Conservation (phyloP, 73 alveolate genomes). For the Symbiodinium pilosum region DNA sequence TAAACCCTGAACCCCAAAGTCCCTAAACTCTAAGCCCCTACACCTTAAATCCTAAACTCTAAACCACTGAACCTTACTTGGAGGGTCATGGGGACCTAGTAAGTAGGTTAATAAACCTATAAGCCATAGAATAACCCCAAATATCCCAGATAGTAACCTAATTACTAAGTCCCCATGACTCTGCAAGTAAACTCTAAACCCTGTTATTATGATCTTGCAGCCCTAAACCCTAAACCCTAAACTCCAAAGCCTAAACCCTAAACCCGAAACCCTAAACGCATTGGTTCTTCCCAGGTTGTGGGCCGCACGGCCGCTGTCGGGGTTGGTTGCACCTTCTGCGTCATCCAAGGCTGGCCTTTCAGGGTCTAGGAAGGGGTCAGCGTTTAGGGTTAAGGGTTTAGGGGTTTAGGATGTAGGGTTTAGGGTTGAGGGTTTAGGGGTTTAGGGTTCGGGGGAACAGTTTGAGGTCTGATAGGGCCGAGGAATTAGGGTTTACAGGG, state of each 20-base stretch:
- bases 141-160: no score
- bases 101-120: background rate
- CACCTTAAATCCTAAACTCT: background rate
- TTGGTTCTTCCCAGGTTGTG: background rate
- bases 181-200: background rate
- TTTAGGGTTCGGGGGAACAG: background rate
- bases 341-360: conserved; percentile 54
- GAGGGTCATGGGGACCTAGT: no score
- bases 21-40: background rate
- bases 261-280: background rate
- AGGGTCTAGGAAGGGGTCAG: no score
- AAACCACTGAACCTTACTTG: background rate
- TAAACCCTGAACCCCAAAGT: background rate
- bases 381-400: no score
- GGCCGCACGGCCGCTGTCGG: conserved; percentile 92
- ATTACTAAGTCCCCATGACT: background rate
- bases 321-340: conserved; percentile 83
- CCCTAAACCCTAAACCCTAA: background rate
- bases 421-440: background rate
- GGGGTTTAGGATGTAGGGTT: background rate
- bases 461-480: background rate
- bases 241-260: background rate
- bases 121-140: no score
- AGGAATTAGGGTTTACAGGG: background rate
- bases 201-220: no score